A percentile compares a stretch with the other conserved stretches of the same genome.
These are phyloP conservation scores for Ceriops decandra DNA, from an alignment of 345 rosid species.

Conservation along the genomic window DNA sequence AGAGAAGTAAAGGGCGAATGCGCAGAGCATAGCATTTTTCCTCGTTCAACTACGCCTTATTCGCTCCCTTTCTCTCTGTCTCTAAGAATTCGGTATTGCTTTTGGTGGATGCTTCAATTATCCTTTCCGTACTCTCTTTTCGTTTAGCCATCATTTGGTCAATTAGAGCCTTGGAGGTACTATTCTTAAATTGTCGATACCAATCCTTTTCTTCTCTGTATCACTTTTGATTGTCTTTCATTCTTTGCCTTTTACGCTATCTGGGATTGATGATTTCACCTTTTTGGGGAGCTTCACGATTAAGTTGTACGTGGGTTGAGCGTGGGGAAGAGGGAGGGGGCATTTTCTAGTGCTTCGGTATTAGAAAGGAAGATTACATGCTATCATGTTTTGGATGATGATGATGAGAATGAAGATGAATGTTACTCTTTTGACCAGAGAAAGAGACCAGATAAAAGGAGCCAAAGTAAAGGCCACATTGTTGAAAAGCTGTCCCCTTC, in stretches of 20 bases:
- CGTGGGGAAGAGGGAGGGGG: background rate
- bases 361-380: slow-evolving; percentile 26
- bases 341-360: slow-evolving; percentile 25
- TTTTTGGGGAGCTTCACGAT: slow-evolving; percentile 25
- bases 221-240: slow-evolving; percentile 9
- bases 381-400: slow-evolving; percentile 19
- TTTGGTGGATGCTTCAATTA: slow-evolving; percentile 1
- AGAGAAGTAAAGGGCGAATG: background rate
- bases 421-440: slow-evolving; percentile 17
- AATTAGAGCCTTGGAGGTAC: slow-evolving; percentile 10
- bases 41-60: background rate
- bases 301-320: slow-evolving; percentile 5
- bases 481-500: slow-evolving; percentile 30
- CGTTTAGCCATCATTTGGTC: background rate
- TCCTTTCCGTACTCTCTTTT: slow-evolving; percentile 1
- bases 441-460: slow-evolving; percentile 13
- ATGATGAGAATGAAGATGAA: slow-evolving; percentile 11
- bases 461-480: slow-evolving; percentile 14
- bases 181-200: background rate
- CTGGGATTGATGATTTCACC: slow-evolving; percentile 31
- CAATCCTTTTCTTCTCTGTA: slow-evolving; percentile 4
- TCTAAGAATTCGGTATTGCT: slow-evolving; percentile 17
- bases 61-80: background rate
- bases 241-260: slow-evolving; percentile 21
- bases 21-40: background rate